phyloP scores from a whole-genome alignment of 352 stramenopile species.

The Albugo laibachii region DNA sequence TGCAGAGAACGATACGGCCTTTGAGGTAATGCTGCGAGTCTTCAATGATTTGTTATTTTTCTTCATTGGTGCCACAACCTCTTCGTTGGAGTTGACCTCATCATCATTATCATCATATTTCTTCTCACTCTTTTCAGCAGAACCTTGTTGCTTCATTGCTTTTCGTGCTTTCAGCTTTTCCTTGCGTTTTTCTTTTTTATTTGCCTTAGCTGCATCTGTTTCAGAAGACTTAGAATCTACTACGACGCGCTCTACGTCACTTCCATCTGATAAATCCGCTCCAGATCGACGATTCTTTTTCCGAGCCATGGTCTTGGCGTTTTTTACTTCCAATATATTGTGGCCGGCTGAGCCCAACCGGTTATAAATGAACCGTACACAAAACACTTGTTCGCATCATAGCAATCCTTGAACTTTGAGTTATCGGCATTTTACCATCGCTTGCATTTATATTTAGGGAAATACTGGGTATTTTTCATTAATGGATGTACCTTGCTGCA shows the following conservation, averaged over 20 bases:
- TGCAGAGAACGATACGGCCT: background rate
- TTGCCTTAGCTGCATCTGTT: slow-evolving; percentile 12
- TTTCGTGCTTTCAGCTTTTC: slow-evolving; percentile 54
- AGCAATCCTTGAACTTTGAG: too few relatives aligned
- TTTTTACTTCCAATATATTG: background rate
- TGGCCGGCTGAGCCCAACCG: too few relatives aligned
- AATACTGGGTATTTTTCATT: too few relatives aligned
- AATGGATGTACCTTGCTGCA: too few relatives aligned
- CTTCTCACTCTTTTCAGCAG: slow-evolving; percentile 33
- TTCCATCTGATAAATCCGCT: slow-evolving; percentile 45
- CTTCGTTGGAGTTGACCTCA: slow-evolving; percentile 20
- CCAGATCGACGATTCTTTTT: slow-evolving; percentile 67
- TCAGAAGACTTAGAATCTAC: slow-evolving; percentile 9
- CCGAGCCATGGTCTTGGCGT: slow-evolving; percentile 24
- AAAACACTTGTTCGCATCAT: too few relatives aligned
- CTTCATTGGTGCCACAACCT: slow-evolving; percentile 16
- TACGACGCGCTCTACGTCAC: slow-evolving; percentile 8
- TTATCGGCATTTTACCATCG: too few relatives aligned
- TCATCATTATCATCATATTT: slow-evolving; percentile 18
- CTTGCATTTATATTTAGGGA: too few relatives aligned
- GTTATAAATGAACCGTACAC: too few relatives aligned
- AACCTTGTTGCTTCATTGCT: slow-evolving; percentile 14
- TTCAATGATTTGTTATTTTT: background rate
- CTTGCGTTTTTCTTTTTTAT: slow-evolving; percentile 68
- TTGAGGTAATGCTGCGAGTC: background rate